phyloP scores from a whole-genome alignment of 768 basidiomycete species.

The Rhodosporidiobolus sp. region DNA sequence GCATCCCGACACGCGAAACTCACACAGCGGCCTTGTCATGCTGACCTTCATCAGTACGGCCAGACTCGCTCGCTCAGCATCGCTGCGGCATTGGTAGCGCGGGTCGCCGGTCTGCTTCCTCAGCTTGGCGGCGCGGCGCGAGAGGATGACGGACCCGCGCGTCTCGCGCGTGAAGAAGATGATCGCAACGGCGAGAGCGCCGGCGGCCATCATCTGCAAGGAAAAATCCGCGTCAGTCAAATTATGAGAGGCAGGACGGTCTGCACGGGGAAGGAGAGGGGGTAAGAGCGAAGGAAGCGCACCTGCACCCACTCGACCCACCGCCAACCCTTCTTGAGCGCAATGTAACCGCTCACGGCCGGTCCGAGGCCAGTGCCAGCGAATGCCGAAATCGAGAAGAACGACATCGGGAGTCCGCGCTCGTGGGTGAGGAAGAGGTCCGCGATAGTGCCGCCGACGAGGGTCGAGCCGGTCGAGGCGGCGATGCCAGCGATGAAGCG shows the following conservation, averaged over 20 bases:
- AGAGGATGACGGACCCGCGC: slow-evolving; percentile 66
- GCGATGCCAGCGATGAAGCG: slow-evolving; percentile 48
- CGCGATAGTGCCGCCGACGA: slow-evolving; percentile 51
- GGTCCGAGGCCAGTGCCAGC: slow-evolving; percentile 66
- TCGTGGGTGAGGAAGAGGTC: slow-evolving; percentile 49
- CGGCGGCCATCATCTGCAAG: slow-evolving; percentile 54
- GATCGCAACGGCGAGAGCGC: slow-evolving; percentile 56
- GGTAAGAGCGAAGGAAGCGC: not conserved
- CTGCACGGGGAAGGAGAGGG: too few relatives aligned
- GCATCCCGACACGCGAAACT: not conserved
- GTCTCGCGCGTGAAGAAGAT: slow-evolving; percentile 69
- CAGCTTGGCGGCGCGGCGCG: slow-evolving; percentile 60
- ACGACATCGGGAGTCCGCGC: slow-evolving; percentile 47
- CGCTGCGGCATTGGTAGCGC: slow-evolving; percentile 64
- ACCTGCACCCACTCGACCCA: slow-evolving; percentile 60
- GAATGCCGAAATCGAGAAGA: slow-evolving; percentile 64
- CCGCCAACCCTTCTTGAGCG: slow-evolving; percentile 54
- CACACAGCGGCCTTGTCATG: slow-evolving; percentile 36
- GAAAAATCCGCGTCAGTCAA: too few relatives aligned
- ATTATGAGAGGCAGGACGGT: not conserved
- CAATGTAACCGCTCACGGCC: slow-evolving; percentile 62
- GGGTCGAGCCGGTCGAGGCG: slow-evolving; percentile 47
- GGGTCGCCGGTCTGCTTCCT: slow-evolving; percentile 65
- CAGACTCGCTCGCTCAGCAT: slow-evolving; percentile 62
- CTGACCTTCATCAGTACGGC: slow-evolving; percentile 64